Evolutionary conservation across 768 basidiomycete genomes (phyloP).

Genomic region (Neoboletus subvelutipes): DNA sequence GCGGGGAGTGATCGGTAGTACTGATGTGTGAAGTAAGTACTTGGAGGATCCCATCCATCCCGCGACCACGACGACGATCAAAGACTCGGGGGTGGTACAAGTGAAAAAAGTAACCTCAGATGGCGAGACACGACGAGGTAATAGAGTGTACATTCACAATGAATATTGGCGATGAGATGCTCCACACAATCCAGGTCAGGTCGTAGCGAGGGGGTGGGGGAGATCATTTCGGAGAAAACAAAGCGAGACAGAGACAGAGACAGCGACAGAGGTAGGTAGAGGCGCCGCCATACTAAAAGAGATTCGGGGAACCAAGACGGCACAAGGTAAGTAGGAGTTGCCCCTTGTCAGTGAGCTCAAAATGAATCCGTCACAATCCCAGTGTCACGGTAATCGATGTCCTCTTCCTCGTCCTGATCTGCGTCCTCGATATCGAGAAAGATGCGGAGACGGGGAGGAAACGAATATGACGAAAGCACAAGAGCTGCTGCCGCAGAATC

Average conservation of each 20-base stretch:
- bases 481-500: background rate
- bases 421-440: constrained; percentile 16
- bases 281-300: too few species aligned
- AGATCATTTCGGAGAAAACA: background rate
- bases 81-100: background rate
- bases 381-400: background rate
- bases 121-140: background rate
- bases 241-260: background rate
- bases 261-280: background rate
- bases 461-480: constrained; percentile 2
- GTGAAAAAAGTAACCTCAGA: background rate
- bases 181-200: background rate
- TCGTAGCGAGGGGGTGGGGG: background rate
- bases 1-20: background rate
- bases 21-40: background rate
- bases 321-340: background rate
- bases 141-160: background rate
- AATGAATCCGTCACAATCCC: background rate
- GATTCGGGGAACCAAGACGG: background rate
- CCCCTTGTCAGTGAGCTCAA: background rate
- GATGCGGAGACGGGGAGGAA: constrained; percentile 13
- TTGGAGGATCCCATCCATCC: background rate
- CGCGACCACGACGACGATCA: background rate
- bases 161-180: background rate
- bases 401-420: background rate